Evolutionary conservation across 2,329 filamentous ascomycete species (phyloP).

Genomic region (Amphichorda felina): DNA sequence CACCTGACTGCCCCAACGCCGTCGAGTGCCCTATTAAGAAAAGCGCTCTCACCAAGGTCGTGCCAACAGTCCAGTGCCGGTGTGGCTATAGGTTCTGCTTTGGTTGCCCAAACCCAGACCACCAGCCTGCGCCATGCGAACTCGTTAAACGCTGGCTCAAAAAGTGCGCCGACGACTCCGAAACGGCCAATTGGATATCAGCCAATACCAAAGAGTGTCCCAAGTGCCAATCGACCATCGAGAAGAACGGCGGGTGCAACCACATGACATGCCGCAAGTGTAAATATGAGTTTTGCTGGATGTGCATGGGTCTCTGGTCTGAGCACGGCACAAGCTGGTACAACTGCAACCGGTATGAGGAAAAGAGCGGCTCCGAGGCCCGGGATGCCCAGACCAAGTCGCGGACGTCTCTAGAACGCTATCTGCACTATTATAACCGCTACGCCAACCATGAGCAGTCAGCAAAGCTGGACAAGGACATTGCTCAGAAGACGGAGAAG

Average conservation of each 20-base stretch:
- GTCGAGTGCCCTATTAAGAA: slow-evolving; percentile 81
- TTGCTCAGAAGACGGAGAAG: slow-evolving; percentile 92
- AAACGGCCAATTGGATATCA: slow-evolving; percentile 98
- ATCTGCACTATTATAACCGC: slow-evolving; percentile 96
- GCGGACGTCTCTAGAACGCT: slow-evolving; percentile 83
- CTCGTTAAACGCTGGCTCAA: slow-evolving; percentile 93
- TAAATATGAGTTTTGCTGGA: slow-evolving; percentile 97
- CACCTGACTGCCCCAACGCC: slow-evolving; percentile 92
- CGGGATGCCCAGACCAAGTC: slow-evolving; percentile 87
- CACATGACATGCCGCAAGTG: slow-evolving; percentile 97
- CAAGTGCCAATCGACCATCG: slow-evolving; percentile 90
- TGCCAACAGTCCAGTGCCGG: slow-evolving; percentile 78
- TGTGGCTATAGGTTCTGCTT: slow-evolving; percentile 92
- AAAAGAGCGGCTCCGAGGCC: slow-evolving; percentile 86
- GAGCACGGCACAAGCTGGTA: slow-evolving; percentile 99
- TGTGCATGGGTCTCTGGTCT: slow-evolving; percentile 99
- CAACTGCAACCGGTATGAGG: slow-evolving; percentile 95
- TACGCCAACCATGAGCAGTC: slow-evolving; percentile 99
- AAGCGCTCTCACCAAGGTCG: slow-evolving; percentile 72
- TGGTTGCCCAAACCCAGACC: slow-evolving; percentile 78
- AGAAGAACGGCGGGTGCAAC: slow-evolving; percentile 97
- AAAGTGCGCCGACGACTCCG: slow-evolving; percentile 96
- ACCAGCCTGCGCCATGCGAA: slow-evolving; percentile 84
- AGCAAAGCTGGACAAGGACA: slow-evolving; percentile 89
- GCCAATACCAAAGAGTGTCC: slow-evolving; percentile 98